Evolutionary conservation across 495 filamentous ascomycete genomes (phyloP).

Genomic region (Hypoxylon cercidicola): DNA sequence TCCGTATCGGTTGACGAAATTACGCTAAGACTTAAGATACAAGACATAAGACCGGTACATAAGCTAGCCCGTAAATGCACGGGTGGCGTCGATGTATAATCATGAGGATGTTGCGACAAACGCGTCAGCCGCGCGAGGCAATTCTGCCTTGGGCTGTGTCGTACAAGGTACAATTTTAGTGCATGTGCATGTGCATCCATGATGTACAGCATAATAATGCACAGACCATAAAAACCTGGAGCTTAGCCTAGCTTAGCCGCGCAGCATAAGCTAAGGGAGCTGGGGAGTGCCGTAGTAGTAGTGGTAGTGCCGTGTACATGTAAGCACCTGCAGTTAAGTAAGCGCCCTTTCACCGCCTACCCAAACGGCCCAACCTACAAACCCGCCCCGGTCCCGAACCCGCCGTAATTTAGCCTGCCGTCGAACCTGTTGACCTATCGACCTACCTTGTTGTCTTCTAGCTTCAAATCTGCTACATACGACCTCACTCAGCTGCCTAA

Average conservation of each 20-base stretch:
- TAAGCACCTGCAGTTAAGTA: neutral
- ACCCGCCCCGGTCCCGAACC: constrained; percentile 5
- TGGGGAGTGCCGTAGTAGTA: neutral
- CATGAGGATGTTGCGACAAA: constrained; percentile 37
- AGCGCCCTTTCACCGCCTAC: constrained; percentile 35
- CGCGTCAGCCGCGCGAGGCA: constrained; percentile 39
- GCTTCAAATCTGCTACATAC: constrained; percentile 18
- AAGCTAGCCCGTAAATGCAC: constrained; percentile 14
- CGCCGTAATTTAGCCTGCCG: neutral
- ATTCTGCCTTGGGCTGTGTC: constrained; percentile 14
- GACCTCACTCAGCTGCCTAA: constrained; percentile 33
- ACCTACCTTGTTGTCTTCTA: constrained; percentile 25
- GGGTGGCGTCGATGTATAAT: constrained; percentile 6
- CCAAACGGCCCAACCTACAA: constrained; percentile 21
- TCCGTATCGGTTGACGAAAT: constrained; percentile 32
- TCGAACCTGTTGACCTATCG: neutral
- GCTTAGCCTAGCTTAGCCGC: constrained; percentile 32
- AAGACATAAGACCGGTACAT: constrained; percentile 4
- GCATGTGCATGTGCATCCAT: constrained; percentile 6
- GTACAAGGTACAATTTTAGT: constrained; percentile 16
- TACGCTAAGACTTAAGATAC: constrained; percentile 26
- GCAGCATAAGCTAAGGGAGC: constrained; percentile 3
- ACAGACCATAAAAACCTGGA: constrained; percentile 4
- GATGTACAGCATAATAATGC: constrained; percentile 10
- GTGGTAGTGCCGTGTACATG: neutral